These are phyloP conservation scores for Penicillium steckii DNA, from an alignment of 495 filamentous ascomycete genomes.

Conservation along the genomic window DNA sequence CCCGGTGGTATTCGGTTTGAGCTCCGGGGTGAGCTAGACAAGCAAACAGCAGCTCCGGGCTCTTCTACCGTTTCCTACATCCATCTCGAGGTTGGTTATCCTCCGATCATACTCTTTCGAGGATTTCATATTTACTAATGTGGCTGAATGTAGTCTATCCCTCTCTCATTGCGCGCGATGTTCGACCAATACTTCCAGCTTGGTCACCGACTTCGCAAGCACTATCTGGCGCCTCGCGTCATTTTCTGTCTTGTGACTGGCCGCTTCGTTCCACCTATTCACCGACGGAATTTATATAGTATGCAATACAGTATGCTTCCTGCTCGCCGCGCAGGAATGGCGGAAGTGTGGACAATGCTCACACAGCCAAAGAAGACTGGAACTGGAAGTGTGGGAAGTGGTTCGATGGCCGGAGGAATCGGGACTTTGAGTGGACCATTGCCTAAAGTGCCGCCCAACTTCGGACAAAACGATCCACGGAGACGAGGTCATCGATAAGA, in stretches of 20 bases:
- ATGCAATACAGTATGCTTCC: conserved; percentile 99
- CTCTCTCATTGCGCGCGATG: conserved; percentile 85
- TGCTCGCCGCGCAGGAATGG: conserved; percentile 70
- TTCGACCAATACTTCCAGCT: conserved; percentile 98
- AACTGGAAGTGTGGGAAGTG: conserved; percentile 24
- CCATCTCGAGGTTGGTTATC: conserved; percentile 63
- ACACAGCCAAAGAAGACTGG: conserved; percentile 50
- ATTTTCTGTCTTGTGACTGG: conserved; percentile 85
- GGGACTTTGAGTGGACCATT: conserved; percentile 28
- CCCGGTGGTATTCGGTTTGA: conserved; percentile 94
- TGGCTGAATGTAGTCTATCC: conserved; percentile 63
- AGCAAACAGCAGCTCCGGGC: conserved; percentile 12
- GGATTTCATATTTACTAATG: conserved; percentile 7
- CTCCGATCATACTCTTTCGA: background rate
- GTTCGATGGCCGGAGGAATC: conserved; percentile 30
- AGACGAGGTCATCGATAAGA: conserved; percentile 41
- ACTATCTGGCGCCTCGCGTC: conserved; percentile 88
- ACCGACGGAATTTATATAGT: conserved; percentile 90
- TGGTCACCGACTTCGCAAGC: conserved; percentile 84
- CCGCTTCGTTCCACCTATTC: conserved; percentile 86
- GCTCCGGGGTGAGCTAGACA: conserved; percentile 60
- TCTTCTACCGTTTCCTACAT: conserved; percentile 66
- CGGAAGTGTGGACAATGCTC: conserved; percentile 81
- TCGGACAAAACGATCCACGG: conserved; percentile 35
- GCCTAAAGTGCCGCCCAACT: conserved; percentile 35